Conservation (phyloP, 306 rosid genomes). For the Vigna unguiculata region DNA sequence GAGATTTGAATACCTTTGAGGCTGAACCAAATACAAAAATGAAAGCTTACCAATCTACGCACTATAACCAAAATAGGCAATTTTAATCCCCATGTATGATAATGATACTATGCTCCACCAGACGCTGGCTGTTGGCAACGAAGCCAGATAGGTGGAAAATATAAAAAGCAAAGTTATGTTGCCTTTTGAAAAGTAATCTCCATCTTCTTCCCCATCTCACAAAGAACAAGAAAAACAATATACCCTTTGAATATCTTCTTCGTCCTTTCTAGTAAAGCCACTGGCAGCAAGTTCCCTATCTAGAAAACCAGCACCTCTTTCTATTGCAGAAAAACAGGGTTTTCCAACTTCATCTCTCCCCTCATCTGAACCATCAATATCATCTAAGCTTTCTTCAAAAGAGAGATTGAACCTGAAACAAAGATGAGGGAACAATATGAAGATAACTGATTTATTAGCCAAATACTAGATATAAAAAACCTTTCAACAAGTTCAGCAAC, state of each 20-base stretch:
- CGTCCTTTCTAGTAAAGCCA: slow-evolving; percentile 85
- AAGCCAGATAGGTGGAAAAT: slow-evolving; percentile 8
- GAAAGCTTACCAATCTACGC: slow-evolving; percentile 23
- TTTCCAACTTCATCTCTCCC: slow-evolving; percentile 63
- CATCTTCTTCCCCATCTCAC: slow-evolving; percentile 15
- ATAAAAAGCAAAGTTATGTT: slow-evolving; percentile 14
- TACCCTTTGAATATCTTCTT: slow-evolving; percentile 82
- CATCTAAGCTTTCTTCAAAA: slow-evolving; percentile 67
- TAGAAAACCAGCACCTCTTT: slow-evolving; percentile 67
- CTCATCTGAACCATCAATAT: slow-evolving; percentile 58
- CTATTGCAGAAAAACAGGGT: slow-evolving; percentile 69
- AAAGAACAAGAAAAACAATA: slow-evolving; percentile 8
- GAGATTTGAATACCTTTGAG: slow-evolving; percentile 37
- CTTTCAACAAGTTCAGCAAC: slow-evolving; percentile 19
- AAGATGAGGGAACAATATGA: slow-evolving; percentile 21
- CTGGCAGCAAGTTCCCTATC: slow-evolving; percentile 96
- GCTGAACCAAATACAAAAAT: slow-evolving; percentile 30
- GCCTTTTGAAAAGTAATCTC: slow-evolving; percentile 14
- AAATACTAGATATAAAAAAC: neutral
- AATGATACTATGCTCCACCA: neutral
- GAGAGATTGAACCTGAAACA: slow-evolving; percentile 72
- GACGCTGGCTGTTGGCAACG: neutral
- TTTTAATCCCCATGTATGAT: too few species aligned
- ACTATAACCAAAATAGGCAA: slow-evolving; percentile 17
- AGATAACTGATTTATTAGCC: slow-evolving; percentile 26